Base-by-base conservation (phyloP, 1,284 basidiomycete species). In the Cryptococcus amylolentus region DNA sequence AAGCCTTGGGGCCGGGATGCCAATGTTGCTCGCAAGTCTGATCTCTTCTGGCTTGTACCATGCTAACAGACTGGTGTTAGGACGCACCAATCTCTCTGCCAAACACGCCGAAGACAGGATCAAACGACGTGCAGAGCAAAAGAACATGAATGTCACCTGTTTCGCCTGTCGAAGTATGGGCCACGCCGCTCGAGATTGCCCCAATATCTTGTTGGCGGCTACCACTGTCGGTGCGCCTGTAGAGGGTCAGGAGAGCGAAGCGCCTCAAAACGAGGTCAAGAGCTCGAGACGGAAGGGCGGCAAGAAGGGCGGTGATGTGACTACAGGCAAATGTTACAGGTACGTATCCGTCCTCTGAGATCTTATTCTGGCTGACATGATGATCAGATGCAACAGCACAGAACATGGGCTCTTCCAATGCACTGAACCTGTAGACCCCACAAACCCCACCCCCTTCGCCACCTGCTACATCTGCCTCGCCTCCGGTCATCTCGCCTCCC, bases 391-490 rank as follows among this genome's bases (percentile, higher is more conserved):
- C 69, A 89, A 91, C 49, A 91, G 89, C 3, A 82, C 80, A 4
- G 82, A 81, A 58, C 93, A 97, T 65, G 88, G 82, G 10, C 82
- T 97, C 3, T 85, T 89, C 16, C 81, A 81, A 42, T 97, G 93
- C 73, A 86, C 81, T 57, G 85, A 85, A 64, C 81, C 83, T 1
- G 78, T 81, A 10, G 82, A 90, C 71, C 79, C 82, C n/a, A 68
- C 71, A 14, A 81, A 88, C 62, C 87, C 88, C 2, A 81, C 93
- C 3, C 93, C 93, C 0, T 92, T 85, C 69, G 93, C 93, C 0
- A 90, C 87, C 1, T 97, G 93, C 77, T 97, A 92, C 71, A 88
- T 97, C 37, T 97, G 93, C 70, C 84, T 84, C 2, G 81, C 81
- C 5, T 84, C 83, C 64, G 91, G 91, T 0, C 91, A 95, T 69